These are phyloP conservation scores for Pestalotiopsis sp. DNA, from an alignment of 2,329 filamentous ascomycete species.

Conservation along the genomic window DNA sequence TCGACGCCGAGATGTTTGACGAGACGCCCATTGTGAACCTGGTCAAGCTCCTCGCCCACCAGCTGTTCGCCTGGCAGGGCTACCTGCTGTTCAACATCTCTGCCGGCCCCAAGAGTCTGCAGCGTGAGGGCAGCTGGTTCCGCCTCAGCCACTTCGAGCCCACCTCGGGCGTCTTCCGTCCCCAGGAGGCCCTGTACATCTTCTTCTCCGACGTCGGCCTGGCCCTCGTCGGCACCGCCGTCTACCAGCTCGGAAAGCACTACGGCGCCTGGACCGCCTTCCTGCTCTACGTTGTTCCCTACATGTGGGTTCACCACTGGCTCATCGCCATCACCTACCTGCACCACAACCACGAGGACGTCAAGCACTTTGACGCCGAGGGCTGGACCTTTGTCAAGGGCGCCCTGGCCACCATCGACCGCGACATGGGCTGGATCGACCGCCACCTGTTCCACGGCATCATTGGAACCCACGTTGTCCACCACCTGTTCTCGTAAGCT, in stretches of 20 bases:
- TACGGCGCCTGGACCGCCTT: slow-evolving; percentile 60
- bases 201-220: slow-evolving; percentile 64
- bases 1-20: slow-evolving; percentile 59
- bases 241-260: slow-evolving; percentile 54
- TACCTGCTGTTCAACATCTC: slow-evolving; percentile 65
- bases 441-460: slow-evolving; percentile 69
- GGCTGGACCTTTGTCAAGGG: slow-evolving; percentile 66
- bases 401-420: slow-evolving; percentile 64
- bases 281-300: slow-evolving; percentile 65
- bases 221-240: slow-evolving; percentile 46
- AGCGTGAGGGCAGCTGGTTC: slow-evolving; percentile 41
- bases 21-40: slow-evolving; percentile 63
- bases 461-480: slow-evolving; percentile 59
- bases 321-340: slow-evolving; percentile 75
- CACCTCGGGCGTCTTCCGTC: slow-evolving; percentile 61
- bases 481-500: slow-evolving; percentile 53
- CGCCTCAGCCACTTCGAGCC: slow-evolving; percentile 63
- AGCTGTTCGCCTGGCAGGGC: slow-evolving; percentile 65
- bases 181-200: slow-evolving; percentile 58
- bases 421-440: slow-evolving; percentile 66
- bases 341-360: slow-evolving; percentile 65
- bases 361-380: slow-evolving; percentile 61
- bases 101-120: slow-evolving; percentile 49
- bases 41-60: slow-evolving; percentile 59
- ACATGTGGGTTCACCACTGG: slow-evolving; percentile 74